Evolutionary conservation across 2,329 filamentous ascomycete genomes (phyloP), one percentile per base, ranked within the genome.

Genomic region (Zasmidium angulare): DNA sequence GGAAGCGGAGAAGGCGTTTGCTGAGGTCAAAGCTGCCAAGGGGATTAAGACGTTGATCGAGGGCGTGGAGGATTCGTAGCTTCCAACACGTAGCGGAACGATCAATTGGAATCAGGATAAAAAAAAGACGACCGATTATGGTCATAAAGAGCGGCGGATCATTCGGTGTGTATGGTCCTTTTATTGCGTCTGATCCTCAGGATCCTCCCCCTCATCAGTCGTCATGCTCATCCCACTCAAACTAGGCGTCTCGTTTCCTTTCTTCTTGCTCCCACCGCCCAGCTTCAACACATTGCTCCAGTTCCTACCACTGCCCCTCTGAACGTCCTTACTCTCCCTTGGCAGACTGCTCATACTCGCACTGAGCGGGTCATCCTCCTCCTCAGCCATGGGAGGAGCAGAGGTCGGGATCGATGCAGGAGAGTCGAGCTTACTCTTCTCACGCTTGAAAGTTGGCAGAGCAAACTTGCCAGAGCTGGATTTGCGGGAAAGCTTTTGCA

Each of bases 1-100:
- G 66, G 82, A 95, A 63, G 93, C 93, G 0, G 91, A 96, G 78
- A 81, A 89, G 71, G 93, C 93, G 0, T 97, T 97, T 72, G 83
- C 87, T 71, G 89, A 92, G 77, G 91, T 96, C 46, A 92, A 91
- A 81, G 84, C 85, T 67, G 93, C 92, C 1, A 88, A 95, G 78
- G 86, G 90, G 48, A 89, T 92, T 60, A 84, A 86, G 82, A 82
- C 72, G 75, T 82, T 89, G 61, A 82, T 82, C 46, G 62, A 70
- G 56, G 69, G 69, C 7, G 62, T 66, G 17, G 64, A 66, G 29
- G 68, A 69, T n/a, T n/a, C n/a, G n/a, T n/a, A n/a, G n/a, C n/a
- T n/a, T n/a, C n/a, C n/a, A n/a, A n/a, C n/a, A n/a, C n/a, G n/a
- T n/a, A n/a, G n/a, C n/a, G n/a, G n/a, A n/a, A n/a, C n/a, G n/a